These are phyloP conservation scores for Termitomyces sp. DNA, from an alignment of 768 basidiomycete genomes.

Conservation along the genomic window DNA sequence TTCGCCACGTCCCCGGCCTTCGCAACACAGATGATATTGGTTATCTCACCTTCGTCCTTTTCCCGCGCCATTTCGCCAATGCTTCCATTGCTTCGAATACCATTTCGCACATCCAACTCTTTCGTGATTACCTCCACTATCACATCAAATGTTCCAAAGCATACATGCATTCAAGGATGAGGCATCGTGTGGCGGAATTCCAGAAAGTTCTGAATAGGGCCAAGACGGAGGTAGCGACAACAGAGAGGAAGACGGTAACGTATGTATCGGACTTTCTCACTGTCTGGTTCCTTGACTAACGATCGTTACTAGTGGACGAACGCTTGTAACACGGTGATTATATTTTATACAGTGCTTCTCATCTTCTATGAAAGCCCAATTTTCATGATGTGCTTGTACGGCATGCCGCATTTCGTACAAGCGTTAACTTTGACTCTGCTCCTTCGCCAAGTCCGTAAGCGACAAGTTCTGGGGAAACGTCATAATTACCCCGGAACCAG, in stretches of 20 bases:
- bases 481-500: neutral
- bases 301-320: conserved; percentile 43
- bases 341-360: neutral
- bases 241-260: conserved; percentile 91
- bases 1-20: conserved; percentile 81
- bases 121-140: conserved; percentile 99
- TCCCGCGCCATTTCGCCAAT: conserved; percentile 91
- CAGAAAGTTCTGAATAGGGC: conserved; percentile 94
- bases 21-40: conserved; percentile 85
- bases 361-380: neutral
- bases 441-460: neutral
- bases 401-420: neutral
- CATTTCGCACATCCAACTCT: conserved; percentile 93
- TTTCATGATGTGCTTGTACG: neutral
- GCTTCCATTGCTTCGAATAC: conserved; percentile 65
- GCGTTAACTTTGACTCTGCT: neutral
- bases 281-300: conserved; percentile 1
- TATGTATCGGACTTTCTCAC: conserved; percentile 32
- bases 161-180: conserved; percentile 98
- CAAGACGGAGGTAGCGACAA: conserved; percentile 82
- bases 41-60: conserved; percentile 97
- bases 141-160: conserved; percentile 99
- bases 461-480: neutral
- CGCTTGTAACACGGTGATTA: conserved; percentile 49
- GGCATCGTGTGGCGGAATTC: conserved; percentile 91